phyloP scores from a whole-genome alignment of 176 grass and related monocot species.

The Aegilops bicornis region DNA sequence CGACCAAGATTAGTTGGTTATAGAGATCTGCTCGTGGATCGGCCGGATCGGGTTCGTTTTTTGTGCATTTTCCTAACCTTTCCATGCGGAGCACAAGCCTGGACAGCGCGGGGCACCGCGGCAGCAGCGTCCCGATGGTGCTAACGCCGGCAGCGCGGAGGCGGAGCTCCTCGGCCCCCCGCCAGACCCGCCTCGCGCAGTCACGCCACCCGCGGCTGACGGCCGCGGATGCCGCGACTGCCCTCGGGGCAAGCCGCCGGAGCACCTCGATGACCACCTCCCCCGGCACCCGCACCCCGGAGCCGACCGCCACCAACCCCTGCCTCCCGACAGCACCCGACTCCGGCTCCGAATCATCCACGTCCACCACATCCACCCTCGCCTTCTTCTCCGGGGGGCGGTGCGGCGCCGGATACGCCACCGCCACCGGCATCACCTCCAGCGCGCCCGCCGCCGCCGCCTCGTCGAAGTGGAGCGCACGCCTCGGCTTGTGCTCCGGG shows the following conservation, averaged over 20 bases:
- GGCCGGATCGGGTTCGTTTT: neutral
- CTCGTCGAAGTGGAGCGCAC: constrained; percentile 76
- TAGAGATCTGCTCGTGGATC: constrained; percentile 28
- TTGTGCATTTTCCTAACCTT: constrained; percentile 47
- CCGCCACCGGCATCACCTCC: constrained; percentile 26
- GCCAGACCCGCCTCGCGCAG: constrained; percentile 62
- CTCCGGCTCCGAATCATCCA: neutral
- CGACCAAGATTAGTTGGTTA: neutral
- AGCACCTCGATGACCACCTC: constrained; percentile 53
- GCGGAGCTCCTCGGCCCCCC: constrained; percentile 57
- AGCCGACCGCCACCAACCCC: constrained; percentile 26
- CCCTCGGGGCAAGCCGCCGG: constrained; percentile 48
- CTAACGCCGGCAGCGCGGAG: constrained; percentile 39
- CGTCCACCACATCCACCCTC: neutral
- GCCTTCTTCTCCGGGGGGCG: neutral
- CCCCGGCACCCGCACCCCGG: constrained; percentile 26
- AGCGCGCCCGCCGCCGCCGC: neutral
- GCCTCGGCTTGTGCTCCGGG: constrained; percentile 35
- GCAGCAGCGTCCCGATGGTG: constrained; percentile 56
- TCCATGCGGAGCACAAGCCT: constrained; percentile 68
- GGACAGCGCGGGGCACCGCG: constrained; percentile 48
- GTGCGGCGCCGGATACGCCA: neutral
- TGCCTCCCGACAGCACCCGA: neutral
- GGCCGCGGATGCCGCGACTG: constrained; percentile 41
- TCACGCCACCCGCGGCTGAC: constrained; percentile 70